Base-by-base conservation (phyloP, 1,284 basidiomycete genomes). In the Lentinus polychrous region DNA sequence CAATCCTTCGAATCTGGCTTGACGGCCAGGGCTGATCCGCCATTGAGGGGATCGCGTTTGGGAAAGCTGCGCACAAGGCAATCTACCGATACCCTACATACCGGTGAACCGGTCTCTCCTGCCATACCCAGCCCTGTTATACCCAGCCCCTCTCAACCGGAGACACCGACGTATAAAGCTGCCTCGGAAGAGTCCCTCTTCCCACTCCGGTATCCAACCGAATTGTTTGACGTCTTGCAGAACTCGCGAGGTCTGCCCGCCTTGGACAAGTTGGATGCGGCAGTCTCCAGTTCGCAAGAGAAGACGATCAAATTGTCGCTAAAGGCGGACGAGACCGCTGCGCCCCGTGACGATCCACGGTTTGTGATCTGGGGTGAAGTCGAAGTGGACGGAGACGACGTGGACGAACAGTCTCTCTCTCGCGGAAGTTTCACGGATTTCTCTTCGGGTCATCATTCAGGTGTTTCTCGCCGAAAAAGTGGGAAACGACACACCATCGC, bases 301-400 rank as follows among this genome's bases (percentile, higher is more conserved):
- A 79, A 79, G 11, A 81, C 78, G 0, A 82, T 87, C 62, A 81
- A 76, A 58, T 68, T 89, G 60, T 85, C 82, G 1, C 60, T 84
- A 12, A 74, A 78, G 34, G 61, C 76, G 0, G 81, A 86, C 31
- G 78, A 83, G 49, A 78, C 74, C 27, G 79, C 84, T 6, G 75
- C 79, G 0, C 88, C 87, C 1, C 76, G 81, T 15, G 83, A 91
- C 55, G 91, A 94, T 57, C 90, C 91, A 17, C 78, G 90, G 0
- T 93, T 92, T 60, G 87, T 91, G 23, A 83, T 93, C 14, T 94
- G 90, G 90, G 88, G 86, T n/a, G 79, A 87, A 55, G 63, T 75
- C 46, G 52, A 61, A 10, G 61, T 62, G n/a, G 27, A 27, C 27
- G 78, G 81, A 48, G 75, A 75, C 40, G 52, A 58, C 27, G 51